Percentiles rank a stretch among this genome's conserved stretches.
Conservation (phyloP, 441 rosid genomes). For the Adansonia rubrostipa region DNA sequence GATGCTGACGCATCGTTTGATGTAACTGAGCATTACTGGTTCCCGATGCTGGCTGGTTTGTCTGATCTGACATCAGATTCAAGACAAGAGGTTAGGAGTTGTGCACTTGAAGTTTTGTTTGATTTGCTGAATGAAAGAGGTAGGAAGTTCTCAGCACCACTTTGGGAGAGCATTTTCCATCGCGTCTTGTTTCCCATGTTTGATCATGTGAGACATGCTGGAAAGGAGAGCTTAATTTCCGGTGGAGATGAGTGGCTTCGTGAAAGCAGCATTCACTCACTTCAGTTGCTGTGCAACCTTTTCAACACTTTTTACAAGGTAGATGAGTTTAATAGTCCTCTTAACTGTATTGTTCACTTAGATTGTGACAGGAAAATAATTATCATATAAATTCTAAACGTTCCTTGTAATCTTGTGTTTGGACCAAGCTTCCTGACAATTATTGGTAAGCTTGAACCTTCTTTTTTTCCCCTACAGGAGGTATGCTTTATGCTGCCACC, state of each 20-base stretch:
- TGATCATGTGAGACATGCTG: conserved; percentile 95
- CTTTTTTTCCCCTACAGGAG: conserved; percentile 53
- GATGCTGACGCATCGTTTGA: conserved; percentile 64
- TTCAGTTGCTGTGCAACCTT: conserved; percentile 97
- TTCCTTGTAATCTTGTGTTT: neutral
- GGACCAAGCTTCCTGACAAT: conserved; percentile 5
- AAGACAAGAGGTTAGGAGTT: conserved; percentile 95
- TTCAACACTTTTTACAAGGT: conserved; percentile 99
- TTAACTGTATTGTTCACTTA: conserved; percentile 7
- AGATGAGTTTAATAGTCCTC: conserved; percentile 29
- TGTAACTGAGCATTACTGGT: conserved; percentile 98
- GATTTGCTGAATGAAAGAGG: conserved; percentile 99
- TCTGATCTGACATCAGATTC: conserved; percentile 96
- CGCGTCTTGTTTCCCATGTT: conserved; percentile 98
- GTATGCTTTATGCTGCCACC: conserved; percentile 99
- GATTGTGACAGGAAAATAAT: neutral
- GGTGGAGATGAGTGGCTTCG: conserved; percentile 90
- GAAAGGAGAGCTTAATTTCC: conserved; percentile 74
- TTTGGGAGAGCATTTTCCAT: conserved; percentile 99
- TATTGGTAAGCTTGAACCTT: conserved; percentile 4
- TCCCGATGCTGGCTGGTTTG: conserved; percentile 98
- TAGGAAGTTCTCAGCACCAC: conserved; percentile 85
- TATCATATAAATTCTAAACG: conserved; percentile 15
- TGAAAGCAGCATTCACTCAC: conserved; percentile 98
- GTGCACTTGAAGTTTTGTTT: conserved; percentile 97